phyloP scores from a whole-genome alignment of 2,329 filamentous ascomycete species.

The Aspergillus niger region DNA sequence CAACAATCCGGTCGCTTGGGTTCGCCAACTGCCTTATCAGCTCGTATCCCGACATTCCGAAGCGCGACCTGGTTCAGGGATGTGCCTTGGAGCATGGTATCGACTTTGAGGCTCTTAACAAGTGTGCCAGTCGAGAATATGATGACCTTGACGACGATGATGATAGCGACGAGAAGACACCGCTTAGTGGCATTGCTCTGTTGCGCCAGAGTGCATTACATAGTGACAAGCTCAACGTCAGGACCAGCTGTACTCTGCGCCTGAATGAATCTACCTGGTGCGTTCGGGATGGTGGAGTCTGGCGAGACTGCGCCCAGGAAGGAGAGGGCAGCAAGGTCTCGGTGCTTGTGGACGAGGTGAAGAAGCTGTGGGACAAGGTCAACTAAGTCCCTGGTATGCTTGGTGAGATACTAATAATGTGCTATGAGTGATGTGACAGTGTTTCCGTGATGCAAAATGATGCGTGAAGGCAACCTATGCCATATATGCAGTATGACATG shows the following conservation, averaged over 20 bases:
- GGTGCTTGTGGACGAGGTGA: conserved; percentile 75
- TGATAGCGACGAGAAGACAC: conserved; percentile 61
- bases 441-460: background rate
- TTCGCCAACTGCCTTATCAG: conserved; percentile 88
- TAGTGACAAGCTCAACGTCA: conserved; percentile 62
- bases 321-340: conserved; percentile 51
- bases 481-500: background rate
- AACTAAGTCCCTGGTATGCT: conserved; percentile 22
- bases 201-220: conserved; percentile 54
- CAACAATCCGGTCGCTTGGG: conserved; percentile 81
- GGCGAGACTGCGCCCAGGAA: conserved; percentile 75
- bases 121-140: conserved; percentile 76
- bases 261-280: conserved; percentile 80
- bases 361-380: conserved; percentile 62
- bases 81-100: conserved; percentile 91
- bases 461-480: background rate
- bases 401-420: background rate
- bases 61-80: conserved; percentile 74
- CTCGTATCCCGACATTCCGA: conserved; percentile 75
- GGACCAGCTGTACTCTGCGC: conserved; percentile 75
- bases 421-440: conserved; percentile 1
- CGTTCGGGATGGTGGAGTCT: conserved; percentile 74
- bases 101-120: conserved; percentile 76
- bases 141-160: conserved; percentile 60
- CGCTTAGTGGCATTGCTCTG: conserved; percentile 50